Evolutionary conservation across 495 filamentous ascomycete species (phyloP), one percentile per base, ranked within the genome.

Genomic region (Xeromyces bisporus): DNA sequence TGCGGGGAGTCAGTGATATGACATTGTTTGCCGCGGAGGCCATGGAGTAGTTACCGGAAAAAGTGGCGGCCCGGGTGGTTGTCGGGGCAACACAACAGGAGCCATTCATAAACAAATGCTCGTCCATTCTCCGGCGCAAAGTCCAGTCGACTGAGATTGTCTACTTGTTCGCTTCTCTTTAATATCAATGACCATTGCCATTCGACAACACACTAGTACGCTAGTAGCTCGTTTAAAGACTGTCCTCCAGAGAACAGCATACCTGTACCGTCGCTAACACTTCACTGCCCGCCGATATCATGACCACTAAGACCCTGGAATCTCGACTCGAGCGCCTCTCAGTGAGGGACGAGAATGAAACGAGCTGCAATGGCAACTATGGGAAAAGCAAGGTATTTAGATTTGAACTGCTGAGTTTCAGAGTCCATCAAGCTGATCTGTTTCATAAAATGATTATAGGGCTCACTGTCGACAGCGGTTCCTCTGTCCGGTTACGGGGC

Each of bases 281-380:
- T 33, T 33, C 28, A 27, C 13, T 13, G 30, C 32, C 28, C 31
- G 11, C 26, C 29, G 25, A 20, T 26, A 40, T 18, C 11, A 75
- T 75, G 71, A 56, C 69, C 23, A 64, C 67, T 23, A 67, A 67
- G 41, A 64, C 64, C 24, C 51, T 92, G 9, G 83, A 92, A 48
- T 59, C 78, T 58, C 76, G 79, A 30, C 76, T 92, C 45, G 82
- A 85, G 68, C 74, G 71, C 40, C 58, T 89, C 50, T 74, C 80
- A 11, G 75, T 92, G 21, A 78, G 75, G 40, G 82, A 85, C 44
- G 83, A 87, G 44, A 82, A 80, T 40, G 77, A 80, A 5, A 55
- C 53, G 25, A 49, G 53, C 21, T 58, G 65, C 38, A 60, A 50
- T 26, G 55, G 60, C 9, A 26, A 47, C 17, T 72, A 73, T 40